A percentile compares a stretch with the other conserved stretches of the same genome.
Evolutionary conservation across 78 protist genomes (phyloP).

Genomic region (Dictyostelium firmibasis): DNA sequence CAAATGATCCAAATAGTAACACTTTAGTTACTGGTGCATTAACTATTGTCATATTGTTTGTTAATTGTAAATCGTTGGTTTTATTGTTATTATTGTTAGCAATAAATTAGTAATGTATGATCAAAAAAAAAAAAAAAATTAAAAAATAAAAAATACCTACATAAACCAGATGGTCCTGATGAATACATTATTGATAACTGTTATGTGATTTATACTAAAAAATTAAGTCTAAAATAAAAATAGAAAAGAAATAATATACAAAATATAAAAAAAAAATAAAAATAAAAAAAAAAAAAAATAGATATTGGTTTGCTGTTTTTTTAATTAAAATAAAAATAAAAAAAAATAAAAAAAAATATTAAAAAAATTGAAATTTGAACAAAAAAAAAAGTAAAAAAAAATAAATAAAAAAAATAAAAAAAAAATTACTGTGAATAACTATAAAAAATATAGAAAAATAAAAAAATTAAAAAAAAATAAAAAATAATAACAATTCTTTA

Average conservation of each 20-base stretch:
- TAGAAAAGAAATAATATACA: not conserved
- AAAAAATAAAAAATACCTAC: not conserved
- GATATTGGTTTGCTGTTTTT: not conserved
- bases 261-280: not conserved
- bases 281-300: not conserved
- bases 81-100: not conserved
- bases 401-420: not conserved
- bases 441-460: no score
- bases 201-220: not conserved
- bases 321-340: not conserved
- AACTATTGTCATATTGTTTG: not conserved
- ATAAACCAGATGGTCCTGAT: slow-evolving; percentile 61
- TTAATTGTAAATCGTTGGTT: not conserved
- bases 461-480: not conserved
- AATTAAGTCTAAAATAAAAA: not conserved
- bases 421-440: no score
- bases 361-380: no score
- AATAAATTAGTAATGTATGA: no score
- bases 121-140: not conserved
- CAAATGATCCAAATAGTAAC: slow-evolving; percentile 12
- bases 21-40: slow-evolving; percentile 69
- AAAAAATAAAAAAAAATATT: not conserved
- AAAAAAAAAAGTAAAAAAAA: not conserved
- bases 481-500: no score
- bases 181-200: not conserved